A percentile compares a stretch with the other conserved stretches of the same genome.
phyloP scores from a whole-genome alignment of 495 filamentous ascomycete genomes.

The Paragyromitra xinjiangensis region DNA sequence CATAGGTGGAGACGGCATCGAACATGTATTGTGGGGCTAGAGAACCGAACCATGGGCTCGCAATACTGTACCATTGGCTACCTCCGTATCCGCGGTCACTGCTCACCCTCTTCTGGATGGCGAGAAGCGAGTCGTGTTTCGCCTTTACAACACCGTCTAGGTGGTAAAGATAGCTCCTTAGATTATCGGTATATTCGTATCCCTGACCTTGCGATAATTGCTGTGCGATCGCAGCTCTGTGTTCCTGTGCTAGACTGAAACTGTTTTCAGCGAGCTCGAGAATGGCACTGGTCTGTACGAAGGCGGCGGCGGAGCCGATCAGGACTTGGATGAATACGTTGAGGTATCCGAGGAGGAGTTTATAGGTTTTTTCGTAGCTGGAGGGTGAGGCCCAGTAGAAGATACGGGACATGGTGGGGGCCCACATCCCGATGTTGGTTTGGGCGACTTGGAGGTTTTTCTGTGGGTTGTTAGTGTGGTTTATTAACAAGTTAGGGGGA shows the following conservation, averaged over 20 bases:
- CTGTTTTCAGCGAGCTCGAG: slow-evolving; percentile 39
- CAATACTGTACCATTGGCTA: slow-evolving; percentile 31
- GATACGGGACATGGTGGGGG: slow-evolving; percentile 41
- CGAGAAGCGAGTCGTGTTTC: slow-evolving; percentile 9
- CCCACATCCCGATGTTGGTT: slow-evolving; percentile 43
- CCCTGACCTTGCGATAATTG: neutral
- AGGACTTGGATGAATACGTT: slow-evolving; percentile 40
- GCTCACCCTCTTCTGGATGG: slow-evolving; percentile 16
- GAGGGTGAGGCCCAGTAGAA: slow-evolving; percentile 48
- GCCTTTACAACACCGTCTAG: slow-evolving; percentile 1
- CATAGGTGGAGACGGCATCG: slow-evolving; percentile 15
- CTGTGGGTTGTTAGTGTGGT: slow-evolving; percentile 3
- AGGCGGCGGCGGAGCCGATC: slow-evolving; percentile 30
- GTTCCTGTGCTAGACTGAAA: slow-evolving; percentile 11
- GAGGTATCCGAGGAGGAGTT: slow-evolving; percentile 37
- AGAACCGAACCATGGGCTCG: slow-evolving; percentile 29
- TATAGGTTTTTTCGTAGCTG: slow-evolving; percentile 41
- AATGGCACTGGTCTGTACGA: slow-evolving; percentile 36
- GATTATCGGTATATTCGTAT: neutral
- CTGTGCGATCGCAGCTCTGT: neutral
- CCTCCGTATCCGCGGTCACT: slow-evolving; percentile 2
- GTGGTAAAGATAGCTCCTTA: slow-evolving; percentile 8
- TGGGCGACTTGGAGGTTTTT: slow-evolving; percentile 47
- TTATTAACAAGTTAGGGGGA: neutral
- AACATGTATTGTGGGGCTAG: slow-evolving; percentile 39